Percentiles rank a stretch among this genome's conserved stretches.
These are phyloP conservation scores for Podospora pseudocomata DNA, from an alignment of 495 filamentous ascomycete genomes.

Conservation along the genomic window DNA sequence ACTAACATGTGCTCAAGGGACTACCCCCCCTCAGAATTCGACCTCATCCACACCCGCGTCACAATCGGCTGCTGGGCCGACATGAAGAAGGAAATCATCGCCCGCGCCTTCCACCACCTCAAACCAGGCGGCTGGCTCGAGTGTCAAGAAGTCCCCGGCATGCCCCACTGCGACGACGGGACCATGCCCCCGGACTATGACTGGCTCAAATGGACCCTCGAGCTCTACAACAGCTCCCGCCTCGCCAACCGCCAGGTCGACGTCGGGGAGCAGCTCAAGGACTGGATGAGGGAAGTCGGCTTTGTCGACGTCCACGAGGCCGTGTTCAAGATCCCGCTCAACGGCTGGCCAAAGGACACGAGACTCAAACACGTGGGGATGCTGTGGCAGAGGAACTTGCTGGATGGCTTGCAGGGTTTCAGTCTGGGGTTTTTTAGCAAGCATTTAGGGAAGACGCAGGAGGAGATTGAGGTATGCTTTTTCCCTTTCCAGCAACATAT, in stretches of 20 bases:
- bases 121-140: slow-evolving; percentile 66
- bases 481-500: neutral
- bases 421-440: slow-evolving; percentile 27
- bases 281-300: slow-evolving; percentile 57
- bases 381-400: slow-evolving; percentile 35
- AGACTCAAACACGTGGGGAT: slow-evolving; percentile 33
- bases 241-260: slow-evolving; percentile 49
- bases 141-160: slow-evolving; percentile 57
- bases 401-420: slow-evolving; percentile 32
- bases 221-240: slow-evolving; percentile 48
- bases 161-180: slow-evolving; percentile 58
- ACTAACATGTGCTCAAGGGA: slow-evolving; percentile 26
- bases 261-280: slow-evolving; percentile 50
- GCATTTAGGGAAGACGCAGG: slow-evolving; percentile 39
- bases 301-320: slow-evolving; percentile 61
- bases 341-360: slow-evolving; percentile 44
- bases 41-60: slow-evolving; percentile 51
- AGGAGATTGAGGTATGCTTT: slow-evolving; percentile 40
- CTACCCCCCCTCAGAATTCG: slow-evolving; percentile 28
- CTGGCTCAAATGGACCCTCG: slow-evolving; percentile 51
- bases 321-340: slow-evolving; percentile 55
- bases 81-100: slow-evolving; percentile 39
- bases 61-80: slow-evolving; percentile 47
- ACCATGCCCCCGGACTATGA: slow-evolving; percentile 46
- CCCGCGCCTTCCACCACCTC: slow-evolving; percentile 44